These are phyloP conservation scores for Pseudocercospora fijiensis DNA, from an alignment of 2,329 filamentous ascomycete species.

Conservation along the genomic window DNA sequence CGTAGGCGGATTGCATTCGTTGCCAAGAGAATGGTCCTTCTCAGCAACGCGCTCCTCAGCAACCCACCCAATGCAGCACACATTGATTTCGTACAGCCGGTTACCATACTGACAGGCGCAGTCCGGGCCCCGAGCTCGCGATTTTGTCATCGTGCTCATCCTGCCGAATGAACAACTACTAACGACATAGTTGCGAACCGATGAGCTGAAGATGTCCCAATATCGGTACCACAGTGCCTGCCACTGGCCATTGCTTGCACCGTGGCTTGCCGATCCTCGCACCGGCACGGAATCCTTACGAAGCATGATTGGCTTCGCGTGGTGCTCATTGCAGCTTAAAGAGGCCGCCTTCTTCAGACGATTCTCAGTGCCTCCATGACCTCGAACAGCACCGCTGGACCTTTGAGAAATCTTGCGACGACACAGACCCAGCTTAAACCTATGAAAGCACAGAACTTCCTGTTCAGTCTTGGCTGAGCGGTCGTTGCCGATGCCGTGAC, in stretches of 20 bases:
- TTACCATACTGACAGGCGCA: neutral
- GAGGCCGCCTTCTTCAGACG: neutral
- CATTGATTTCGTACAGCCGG: neutral
- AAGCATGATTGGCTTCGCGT: neutral
- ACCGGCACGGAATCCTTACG: neutral
- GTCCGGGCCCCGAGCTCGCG: neutral
- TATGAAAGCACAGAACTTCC: neutral
- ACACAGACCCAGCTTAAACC: neutral
- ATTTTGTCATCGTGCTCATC: neutral
- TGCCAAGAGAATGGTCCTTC: neutral
- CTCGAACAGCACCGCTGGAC: neutral
- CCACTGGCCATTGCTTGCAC: neutral
- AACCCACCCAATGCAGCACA: neutral
- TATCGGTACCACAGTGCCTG: neutral
- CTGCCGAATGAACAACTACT: neutral
- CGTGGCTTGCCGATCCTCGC: neutral
- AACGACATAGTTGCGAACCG: neutral
- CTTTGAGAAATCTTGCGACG: neutral
- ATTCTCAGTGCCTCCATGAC: neutral
- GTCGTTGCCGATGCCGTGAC: neutral
- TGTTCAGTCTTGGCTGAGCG: neutral
- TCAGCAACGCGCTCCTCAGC: neutral
- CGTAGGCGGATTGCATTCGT: neutral
- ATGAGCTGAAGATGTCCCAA: neutral
- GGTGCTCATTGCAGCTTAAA: neutral